phyloP scores from a whole-genome alignment of 345 rosid genomes.

The Jatropha curcas region DNA sequence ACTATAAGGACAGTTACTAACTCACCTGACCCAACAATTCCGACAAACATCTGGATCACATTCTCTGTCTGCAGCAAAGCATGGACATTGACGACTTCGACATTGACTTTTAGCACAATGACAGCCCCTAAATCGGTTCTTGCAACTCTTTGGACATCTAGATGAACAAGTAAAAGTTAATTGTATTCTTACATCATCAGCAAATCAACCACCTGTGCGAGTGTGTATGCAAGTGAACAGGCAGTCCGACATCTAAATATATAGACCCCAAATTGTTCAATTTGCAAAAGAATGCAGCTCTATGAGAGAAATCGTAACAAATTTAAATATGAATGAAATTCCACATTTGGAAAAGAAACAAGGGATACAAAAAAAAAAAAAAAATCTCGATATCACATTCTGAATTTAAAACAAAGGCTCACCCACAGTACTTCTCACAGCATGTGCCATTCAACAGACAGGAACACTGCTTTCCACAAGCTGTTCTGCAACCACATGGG shows the following conservation, averaged over 20 bases:
- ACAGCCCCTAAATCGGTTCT: conserved; percentile 98
- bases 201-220: background rate
- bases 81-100: conserved; percentile 99
- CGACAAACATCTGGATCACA: conserved; percentile 99
- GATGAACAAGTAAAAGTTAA: conserved; percentile 25
- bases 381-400: background rate
- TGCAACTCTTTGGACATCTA: conserved; percentile 96
- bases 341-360: conserved; percentile 1
- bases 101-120: conserved; percentile 99
- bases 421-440: conserved; percentile 99
- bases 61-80: conserved; percentile 99
- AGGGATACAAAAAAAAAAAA: background rate
- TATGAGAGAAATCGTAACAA: background rate
- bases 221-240: background rate
- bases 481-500: conserved; percentile 90
- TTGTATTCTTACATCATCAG: conserved; percentile 15
- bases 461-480: conserved; percentile 92
- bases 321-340: background rate
- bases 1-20: background rate
- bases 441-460: conserved; percentile 94
- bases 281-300: background rate
- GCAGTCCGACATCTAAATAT: background rate
- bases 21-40: conserved; percentile 99
- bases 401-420: conserved; percentile 29
- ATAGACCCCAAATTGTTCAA: background rate